Conservation (phyloP, 192 early-diverging fungal species). For the Phlyctochytrium planicorne region DNA sequence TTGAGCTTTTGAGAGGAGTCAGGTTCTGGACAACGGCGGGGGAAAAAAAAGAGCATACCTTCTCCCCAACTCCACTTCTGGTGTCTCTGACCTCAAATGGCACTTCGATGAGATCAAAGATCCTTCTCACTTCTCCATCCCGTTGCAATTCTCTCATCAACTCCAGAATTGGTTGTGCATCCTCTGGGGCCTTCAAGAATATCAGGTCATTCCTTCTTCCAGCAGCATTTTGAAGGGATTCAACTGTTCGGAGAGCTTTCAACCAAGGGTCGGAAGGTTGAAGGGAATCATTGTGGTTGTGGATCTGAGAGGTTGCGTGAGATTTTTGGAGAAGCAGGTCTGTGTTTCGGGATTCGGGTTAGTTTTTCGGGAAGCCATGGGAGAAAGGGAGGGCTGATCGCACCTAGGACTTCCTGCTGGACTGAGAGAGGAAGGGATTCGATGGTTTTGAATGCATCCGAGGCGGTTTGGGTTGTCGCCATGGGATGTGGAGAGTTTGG, state of each 20-base stretch:
- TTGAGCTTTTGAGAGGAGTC: too few species aligned
- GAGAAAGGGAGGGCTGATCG: not conserved
- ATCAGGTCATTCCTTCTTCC: not conserved
- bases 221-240: not conserved
- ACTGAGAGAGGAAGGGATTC: not conserved
- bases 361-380: not conserved
- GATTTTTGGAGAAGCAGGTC: not conserved
- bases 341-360: not conserved
- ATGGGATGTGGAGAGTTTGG: too few species aligned
- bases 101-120: slow-evolving; percentile 22
- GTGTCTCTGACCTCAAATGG: not conserved
- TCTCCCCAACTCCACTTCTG: not conserved
- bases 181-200: slow-evolving; percentile 20
- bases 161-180: slow-evolving; percentile 15
- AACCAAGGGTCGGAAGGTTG: not conserved
- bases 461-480: not conserved
- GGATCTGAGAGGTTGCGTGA: not conserved
- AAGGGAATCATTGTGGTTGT: not conserved
- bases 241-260: not conserved
- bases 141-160: slow-evolving; percentile 11
- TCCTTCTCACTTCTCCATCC: slow-evolving; percentile 1
- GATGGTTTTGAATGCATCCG: not conserved
- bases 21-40: not conserved
- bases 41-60: not conserved
- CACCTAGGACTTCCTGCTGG: not conserved